Base-by-base conservation (phyloP, 2,329 filamentous ascomycete species). In the Aspergillus niger region DNA sequence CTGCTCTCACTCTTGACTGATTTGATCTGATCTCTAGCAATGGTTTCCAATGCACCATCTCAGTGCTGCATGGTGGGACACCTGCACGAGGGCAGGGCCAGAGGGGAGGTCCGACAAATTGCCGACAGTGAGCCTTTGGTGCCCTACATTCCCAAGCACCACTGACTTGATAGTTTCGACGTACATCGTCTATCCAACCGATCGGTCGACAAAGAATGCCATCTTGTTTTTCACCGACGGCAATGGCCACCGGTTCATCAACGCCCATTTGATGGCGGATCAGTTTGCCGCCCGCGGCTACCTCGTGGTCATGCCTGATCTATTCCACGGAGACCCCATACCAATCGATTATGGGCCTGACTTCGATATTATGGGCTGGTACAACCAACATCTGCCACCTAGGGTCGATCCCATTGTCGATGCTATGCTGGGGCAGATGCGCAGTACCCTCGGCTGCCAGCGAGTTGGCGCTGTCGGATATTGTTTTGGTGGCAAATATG, bases 241-340 rank as follows among this genome's bases (percentile, higher is more conserved):
- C 38, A 80, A 85, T 55, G 84, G 84, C 60, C 79, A 83, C 63
- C 47, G 47, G 32, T 82, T 82, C 69, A 77, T 77, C 71, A 85
- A 87, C 73, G 79, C 78, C 67, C 75, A 86, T 72, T 76, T 88
- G 65, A 84, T 91, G 63, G 89, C 89, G 55, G 89, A 91, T 78
- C 85, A 89, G 69, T 88, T 84, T 72, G 89, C 89, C 49, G 84
- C 84, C 61, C 87, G 89, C 69, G 89, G 87, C 64, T 90, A 90
- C 76, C 79, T 86, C 57, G 83, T 83, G 53, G 76, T 89, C 20
- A 82, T 91, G 65, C 82, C 88, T n/a, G 89, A 91, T 72, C 76
- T 88, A 52, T 89, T 90, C 80, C 81, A 87, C 65, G 86, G 86
- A 58, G 86, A 90, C 71, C 72, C 84, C 3, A 71, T 89, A 24